Conservation (phyloP, 768 basidiomycete species). For the Leccinum olivaceopallidum region DNA sequence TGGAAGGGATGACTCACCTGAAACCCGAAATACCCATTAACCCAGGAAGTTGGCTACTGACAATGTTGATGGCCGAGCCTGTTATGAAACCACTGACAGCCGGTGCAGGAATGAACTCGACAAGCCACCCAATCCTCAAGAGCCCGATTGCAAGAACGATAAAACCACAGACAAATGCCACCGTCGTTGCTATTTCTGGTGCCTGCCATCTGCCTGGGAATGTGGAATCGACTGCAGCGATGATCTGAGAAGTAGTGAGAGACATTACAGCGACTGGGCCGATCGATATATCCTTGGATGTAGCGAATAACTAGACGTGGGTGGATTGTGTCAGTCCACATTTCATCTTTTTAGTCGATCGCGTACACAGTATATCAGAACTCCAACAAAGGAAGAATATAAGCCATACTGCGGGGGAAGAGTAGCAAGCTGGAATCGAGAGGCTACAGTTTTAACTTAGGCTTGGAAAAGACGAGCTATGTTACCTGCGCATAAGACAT, state of each 20-base stretch:
- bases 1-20: not conserved
- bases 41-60: not conserved
- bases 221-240: not conserved
- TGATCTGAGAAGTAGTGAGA: not conserved
- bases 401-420: not conserved
- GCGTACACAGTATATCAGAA: not conserved
- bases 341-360: not conserved
- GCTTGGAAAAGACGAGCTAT: not conserved
- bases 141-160: not conserved
- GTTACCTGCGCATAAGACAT: not conserved
- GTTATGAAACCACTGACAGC: not conserved
- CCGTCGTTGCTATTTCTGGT: not conserved
- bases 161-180: not conserved
- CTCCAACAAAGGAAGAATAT: not conserved
- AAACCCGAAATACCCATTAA: not conserved
- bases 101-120: not conserved
- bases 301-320: not conserved
- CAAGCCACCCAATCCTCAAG: not conserved
- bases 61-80: not conserved
- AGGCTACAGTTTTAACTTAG: not conserved
- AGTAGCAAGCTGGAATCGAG: not conserved
- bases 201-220: not conserved
- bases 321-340: not conserved
- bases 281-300: not conserved
- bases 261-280: not conserved